Conservation (phyloP, 306 rosid genomes). For the Rosa lucieae region DNA sequence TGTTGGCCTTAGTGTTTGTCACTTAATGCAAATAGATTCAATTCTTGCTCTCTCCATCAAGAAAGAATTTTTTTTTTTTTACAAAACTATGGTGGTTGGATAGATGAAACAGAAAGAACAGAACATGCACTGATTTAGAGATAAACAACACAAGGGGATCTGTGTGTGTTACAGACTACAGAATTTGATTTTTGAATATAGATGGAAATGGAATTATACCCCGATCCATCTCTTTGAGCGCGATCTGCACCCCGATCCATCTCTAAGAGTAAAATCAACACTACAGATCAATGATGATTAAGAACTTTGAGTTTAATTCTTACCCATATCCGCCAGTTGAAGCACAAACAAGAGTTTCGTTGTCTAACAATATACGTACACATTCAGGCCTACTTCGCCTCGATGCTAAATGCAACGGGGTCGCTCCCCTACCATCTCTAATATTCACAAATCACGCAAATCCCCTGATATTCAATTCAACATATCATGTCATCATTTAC, state of each 20-base stretch:
- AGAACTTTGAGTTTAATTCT: conserved; percentile 2
- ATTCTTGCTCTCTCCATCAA: neutral
- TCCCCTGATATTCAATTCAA: conserved; percentile 58
- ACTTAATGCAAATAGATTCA: neutral
- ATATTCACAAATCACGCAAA: conserved; percentile 89
- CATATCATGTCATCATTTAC: conserved; percentile 16
- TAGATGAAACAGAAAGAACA: neutral
- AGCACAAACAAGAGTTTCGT: conserved; percentile 90
- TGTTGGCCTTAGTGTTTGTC: conserved; percentile 2
- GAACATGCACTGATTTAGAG: no score
- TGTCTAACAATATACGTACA: conserved; percentile 71
- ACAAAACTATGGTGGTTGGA: neutral
- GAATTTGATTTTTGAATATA: neutral
- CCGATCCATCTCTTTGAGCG: conserved; percentile 81
- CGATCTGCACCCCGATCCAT: conserved; percentile 99
- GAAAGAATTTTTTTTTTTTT: neutral
- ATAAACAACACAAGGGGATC: neutral
- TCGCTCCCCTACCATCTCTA: conserved; percentile 87
- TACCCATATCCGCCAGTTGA: conserved; percentile 91
- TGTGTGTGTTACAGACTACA: no score
- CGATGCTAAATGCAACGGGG: conserved; percentile 92
- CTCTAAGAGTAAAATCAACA: conserved; percentile 21
- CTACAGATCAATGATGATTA: neutral
- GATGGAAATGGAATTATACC: conserved; percentile 46
- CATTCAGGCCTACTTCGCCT: conserved; percentile 83